These are phyloP conservation scores for Hypoxylon sp. DNA, from an alignment of 2,329 filamentous ascomycete species.

Conservation along the genomic window DNA sequence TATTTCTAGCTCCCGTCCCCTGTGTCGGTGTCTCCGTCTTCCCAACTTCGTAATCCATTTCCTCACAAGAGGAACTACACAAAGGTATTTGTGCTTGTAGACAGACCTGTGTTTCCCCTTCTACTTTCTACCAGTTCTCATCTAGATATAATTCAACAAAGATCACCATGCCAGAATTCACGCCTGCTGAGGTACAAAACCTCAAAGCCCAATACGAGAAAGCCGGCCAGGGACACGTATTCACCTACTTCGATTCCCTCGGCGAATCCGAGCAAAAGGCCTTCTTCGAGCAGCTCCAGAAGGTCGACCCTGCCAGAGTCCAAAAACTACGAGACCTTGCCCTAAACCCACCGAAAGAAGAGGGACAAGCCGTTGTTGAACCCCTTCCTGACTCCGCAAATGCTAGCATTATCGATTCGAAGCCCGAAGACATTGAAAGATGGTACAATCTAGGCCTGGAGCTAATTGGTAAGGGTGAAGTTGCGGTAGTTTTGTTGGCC, in stretches of 20 bases:
- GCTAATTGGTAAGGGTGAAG: conserved; percentile 81
- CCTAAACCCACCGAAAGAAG: conserved; percentile 80
- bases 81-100: background rate
- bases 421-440: conserved; percentile 79
- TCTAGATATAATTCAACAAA: background rate
- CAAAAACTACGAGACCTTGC: conserved; percentile 88
- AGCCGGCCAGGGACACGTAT: conserved; percentile 85
- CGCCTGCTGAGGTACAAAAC: conserved; percentile 74
- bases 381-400: conserved; percentile 88
- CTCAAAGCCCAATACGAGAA: conserved; percentile 81
- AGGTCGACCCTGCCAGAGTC: conserved; percentile 88
- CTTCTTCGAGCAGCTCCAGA: conserved; percentile 85
- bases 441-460: conserved; percentile 91
- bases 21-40: conserved; percentile 5
- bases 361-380: conserved; percentile 74
- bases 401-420: conserved; percentile 92
- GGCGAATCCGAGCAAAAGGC: conserved; percentile 78
- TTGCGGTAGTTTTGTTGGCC: conserved; percentile 94
- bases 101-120: background rate
- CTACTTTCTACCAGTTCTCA: background rate
- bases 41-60: conserved; percentile 15
- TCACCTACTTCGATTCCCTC: conserved; percentile 89
- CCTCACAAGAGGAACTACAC: background rate
- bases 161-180: conserved; percentile 64
- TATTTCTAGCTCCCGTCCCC: conserved; percentile 29